Percentiles rank a stretch among this genome's conserved stretches.
Evolutionary conservation across 805 yeast species (phyloP).

Genomic region (Ogataea salicorniae): DNA sequence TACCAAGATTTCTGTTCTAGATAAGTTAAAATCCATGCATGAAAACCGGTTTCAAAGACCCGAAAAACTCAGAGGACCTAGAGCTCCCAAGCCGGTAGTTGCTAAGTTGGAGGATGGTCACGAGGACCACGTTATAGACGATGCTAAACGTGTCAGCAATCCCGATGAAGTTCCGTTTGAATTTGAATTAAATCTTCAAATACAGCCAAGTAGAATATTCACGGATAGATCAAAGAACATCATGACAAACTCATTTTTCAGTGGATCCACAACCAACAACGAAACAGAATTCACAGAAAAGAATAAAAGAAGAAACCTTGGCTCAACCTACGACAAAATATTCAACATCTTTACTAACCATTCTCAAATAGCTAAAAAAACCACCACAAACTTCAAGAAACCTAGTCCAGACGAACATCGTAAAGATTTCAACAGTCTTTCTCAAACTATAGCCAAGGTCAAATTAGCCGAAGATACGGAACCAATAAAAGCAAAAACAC

Average conservation of each 20-base stretch:
- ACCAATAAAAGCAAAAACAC: slow-evolving; percentile 6
- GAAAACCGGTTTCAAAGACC: not conserved
- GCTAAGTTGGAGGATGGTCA: not conserved
- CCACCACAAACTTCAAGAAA: slow-evolving; percentile 48
- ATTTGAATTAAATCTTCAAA: slow-evolving; percentile 2
- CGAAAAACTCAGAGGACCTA: not conserved
- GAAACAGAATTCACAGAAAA: slow-evolving; percentile 2
- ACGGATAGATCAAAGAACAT: slow-evolving; percentile 9
- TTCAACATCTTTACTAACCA: slow-evolving; percentile 35
- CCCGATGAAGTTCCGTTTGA: slow-evolving; percentile 5
- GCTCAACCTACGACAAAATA: slow-evolving; percentile 4
- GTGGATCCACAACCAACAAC: not conserved
- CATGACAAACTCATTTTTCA: slow-evolving; percentile 6
- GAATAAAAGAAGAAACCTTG: slow-evolving; percentile 3
- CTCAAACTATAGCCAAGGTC: slow-evolving; percentile 22
- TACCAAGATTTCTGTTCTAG: not conserved
- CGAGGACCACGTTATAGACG: not conserved
- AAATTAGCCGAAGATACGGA: slow-evolving; percentile 9
- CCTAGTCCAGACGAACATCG: slow-evolving; percentile 79
- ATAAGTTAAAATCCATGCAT: not conserved
- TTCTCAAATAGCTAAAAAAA: slow-evolving; percentile 34
- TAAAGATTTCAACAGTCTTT: slow-evolving; percentile 20
- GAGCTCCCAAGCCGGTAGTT: not conserved
- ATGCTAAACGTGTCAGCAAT: not conserved
- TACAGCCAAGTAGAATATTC: slow-evolving; percentile 1